Evolutionary conservation across 2,329 filamentous ascomycete genomes (phyloP), one percentile per base, ranked within the genome.

Genomic region (Cladobotryum protrusum): DNA sequence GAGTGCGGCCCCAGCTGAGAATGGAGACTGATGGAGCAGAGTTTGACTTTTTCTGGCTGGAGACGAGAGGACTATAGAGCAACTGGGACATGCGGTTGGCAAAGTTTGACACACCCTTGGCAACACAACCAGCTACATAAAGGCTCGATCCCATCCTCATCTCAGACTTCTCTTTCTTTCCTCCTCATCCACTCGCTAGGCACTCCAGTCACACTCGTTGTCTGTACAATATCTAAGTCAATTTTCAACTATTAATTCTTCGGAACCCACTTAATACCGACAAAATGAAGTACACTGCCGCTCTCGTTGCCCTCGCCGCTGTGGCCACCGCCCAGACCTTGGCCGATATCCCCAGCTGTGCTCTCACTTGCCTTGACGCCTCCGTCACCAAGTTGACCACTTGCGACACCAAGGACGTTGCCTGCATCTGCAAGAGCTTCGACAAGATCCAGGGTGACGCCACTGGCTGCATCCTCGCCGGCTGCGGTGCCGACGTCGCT

Each of bases 281-380:
- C 64, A 71, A 66, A 29, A 71, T 71, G 68, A 71, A 70, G 67
- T 65, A 60, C 61, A 48, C 67, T 50, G 45, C 67, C 57, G 62
- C 61, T 52, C 58, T 64, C 54, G 46, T 67, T 49, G 58, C 62
- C 59, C 59, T 70, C 55, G 63, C 63, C 56, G 59, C 65, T 50
- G 55, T 63, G 48, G 69, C 58, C 41, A 55, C 57, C 48, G 70
- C 69, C 56, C 65, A 69, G 64, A 56, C 58, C 51, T 56, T 52
- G 46, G 43, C 20, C 40, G 67, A 69, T 52, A 61, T 72, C 49
- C 70, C 71, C 57, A 45, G 52, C 49, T 73, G 71, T 57, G 68
- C 70, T 34, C 40, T 63, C n/a, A 47, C 61, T 36, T 72, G 70
- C 61, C 60, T 73, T 34, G 56, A 61, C 56, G 49, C 59, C 3